These are phyloP conservation scores for Melampsora larici-populina DNA, from an alignment of 1,284 basidiomycete species.

Conservation along the genomic window DNA sequence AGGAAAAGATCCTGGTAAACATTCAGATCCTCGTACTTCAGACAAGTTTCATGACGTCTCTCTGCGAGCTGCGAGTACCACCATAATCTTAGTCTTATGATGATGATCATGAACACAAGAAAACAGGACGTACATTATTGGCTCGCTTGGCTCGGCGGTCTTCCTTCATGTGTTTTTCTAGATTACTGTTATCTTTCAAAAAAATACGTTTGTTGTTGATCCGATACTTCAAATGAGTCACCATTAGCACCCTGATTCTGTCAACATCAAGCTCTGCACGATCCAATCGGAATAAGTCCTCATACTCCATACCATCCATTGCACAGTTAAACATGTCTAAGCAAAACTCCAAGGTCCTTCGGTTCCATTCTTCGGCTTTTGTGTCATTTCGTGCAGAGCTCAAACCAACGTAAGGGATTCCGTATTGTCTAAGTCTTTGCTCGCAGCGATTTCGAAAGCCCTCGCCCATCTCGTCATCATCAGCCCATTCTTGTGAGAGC, in stretches of 20 bases:
- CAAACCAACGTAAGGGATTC: too few species aligned
- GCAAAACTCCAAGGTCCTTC: conserved; percentile 1
- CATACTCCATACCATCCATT: neutral
- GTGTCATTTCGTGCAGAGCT: neutral
- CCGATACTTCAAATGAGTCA: neutral
- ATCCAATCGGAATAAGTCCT: neutral
- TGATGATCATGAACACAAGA: too few species aligned
- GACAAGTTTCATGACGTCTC: neutral
- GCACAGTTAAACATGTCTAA: conserved; percentile 9
- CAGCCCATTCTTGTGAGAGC: neutral
- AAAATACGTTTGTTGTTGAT: neutral
- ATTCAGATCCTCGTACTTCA: neutral
- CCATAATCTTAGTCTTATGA: neutral
- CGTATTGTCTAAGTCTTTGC: conserved; percentile 6
- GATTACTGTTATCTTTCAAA: neutral
- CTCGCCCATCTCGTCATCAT: neutral
- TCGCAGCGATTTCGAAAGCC: neutral
- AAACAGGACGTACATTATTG: too few species aligned
- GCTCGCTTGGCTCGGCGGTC: too few species aligned
- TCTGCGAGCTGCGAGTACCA: neutral
- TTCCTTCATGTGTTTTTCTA: neutral
- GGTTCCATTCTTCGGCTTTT: conserved; percentile 13
- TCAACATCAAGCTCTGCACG: neutral
- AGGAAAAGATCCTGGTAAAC: too few species aligned
- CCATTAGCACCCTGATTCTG: neutral